Conservation (phyloP, 2,329 filamentous ascomycete species). For the Penicillium concentricum region DNA sequence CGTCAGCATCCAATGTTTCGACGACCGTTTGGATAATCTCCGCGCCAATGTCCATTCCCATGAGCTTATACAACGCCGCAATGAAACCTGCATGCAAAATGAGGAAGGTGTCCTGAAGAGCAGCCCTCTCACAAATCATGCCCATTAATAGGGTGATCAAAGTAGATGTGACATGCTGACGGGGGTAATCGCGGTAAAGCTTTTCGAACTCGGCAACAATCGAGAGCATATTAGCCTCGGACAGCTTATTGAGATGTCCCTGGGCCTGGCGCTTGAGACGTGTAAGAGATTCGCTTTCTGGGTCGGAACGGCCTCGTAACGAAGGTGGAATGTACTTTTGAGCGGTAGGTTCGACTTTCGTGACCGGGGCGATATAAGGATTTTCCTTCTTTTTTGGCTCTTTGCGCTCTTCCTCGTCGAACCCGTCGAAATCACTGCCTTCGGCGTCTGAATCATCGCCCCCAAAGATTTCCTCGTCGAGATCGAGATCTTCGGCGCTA, state of each 20-base stretch:
- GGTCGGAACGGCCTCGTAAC: conserved; percentile 62
- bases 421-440: conserved; percentile 37
- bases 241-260: conserved; percentile 87
- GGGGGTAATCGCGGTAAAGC: conserved; percentile 77
- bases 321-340: conserved; percentile 89
- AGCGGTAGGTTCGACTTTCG: conserved; percentile 44
- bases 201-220: conserved; percentile 80
- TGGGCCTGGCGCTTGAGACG: conserved; percentile 78
- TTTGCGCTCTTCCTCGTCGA: conserved; percentile 42
- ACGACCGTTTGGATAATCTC: conserved; percentile 78
- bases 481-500: conserved; percentile 6
- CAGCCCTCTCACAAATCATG: conserved; percentile 76
- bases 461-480: conserved; percentile 26
- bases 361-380: conserved; percentile 75
- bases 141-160: conserved; percentile 74
- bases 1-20: conserved; percentile 68
- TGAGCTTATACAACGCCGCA: conserved; percentile 79
- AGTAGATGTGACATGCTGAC: conserved; percentile 82
- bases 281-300: conserved; percentile 64
- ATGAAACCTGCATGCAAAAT: conserved; percentile 89
- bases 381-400: conserved; percentile 66
- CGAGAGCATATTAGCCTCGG: conserved; percentile 82
- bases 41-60: conserved; percentile 86
- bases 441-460: conserved; percentile 35
- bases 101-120: conserved; percentile 81